phyloP scores from a whole-genome alignment of 164 flowering plant species.

The Kingdonia uniflora region DNA sequence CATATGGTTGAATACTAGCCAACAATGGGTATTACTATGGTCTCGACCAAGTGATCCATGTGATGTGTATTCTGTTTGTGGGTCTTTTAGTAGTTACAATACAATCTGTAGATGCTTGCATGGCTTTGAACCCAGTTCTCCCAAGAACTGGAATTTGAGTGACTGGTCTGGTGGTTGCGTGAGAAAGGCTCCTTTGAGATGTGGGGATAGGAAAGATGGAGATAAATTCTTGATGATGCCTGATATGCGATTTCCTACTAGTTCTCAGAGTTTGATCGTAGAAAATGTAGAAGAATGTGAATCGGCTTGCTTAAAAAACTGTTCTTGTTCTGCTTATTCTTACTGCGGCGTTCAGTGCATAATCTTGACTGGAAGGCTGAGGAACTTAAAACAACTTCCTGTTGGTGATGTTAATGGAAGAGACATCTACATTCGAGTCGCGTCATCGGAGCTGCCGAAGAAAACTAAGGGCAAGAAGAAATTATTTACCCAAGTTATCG shows the following conservation, averaged over 20 bases:
- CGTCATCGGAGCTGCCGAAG: background rate
- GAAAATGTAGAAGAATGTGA: constrained; percentile 19
- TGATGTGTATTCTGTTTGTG: background rate
- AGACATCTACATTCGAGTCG: background rate
- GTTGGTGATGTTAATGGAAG: background rate
- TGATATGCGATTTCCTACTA: constrained; percentile 6
- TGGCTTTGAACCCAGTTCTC: background rate
- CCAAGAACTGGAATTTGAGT: background rate
- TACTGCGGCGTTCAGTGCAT: constrained; percentile 18
- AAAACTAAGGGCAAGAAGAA: too few species aligned
- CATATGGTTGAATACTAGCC: constrained; percentile 9
- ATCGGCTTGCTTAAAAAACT: constrained; percentile 18
- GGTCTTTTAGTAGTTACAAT: background rate
- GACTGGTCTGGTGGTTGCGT: constrained; percentile 8
- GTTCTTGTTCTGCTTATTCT: constrained; percentile 29
- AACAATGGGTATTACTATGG: background rate
- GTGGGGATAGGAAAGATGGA: background rate
- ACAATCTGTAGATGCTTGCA: background rate
- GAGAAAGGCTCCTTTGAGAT: background rate
- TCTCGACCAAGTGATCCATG: background rate
- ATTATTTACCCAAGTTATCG: too few species aligned
- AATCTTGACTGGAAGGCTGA: constrained; percentile 19
- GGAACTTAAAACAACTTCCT: background rate
- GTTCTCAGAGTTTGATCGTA: constrained; percentile 8
- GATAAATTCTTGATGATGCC: background rate